A percentile compares a stretch with the other conserved stretches of the same genome.
These are phyloP conservation scores for Debaryomyces fabryi DNA, from an alignment of 1,139 yeast species.

Conservation along the genomic window DNA sequence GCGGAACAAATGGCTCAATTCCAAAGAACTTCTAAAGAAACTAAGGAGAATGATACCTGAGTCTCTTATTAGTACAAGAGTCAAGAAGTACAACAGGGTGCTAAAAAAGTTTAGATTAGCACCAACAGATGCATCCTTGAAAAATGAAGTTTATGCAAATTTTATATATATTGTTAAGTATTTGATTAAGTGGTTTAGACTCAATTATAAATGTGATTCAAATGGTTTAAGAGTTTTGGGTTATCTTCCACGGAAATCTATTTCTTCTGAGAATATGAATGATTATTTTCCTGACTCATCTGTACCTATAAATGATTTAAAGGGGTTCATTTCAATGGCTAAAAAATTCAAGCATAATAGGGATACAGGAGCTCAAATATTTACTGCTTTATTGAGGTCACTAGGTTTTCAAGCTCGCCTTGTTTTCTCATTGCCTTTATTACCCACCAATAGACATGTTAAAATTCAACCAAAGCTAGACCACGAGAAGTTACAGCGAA, in stretches of 20 bases:
- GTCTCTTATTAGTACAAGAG: conserved; percentile 19
- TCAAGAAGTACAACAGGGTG: conserved; percentile 21
- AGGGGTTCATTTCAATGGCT: conserved; percentile 21
- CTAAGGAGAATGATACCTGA: conserved; percentile 33
- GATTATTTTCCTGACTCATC: conserved; percentile 27
- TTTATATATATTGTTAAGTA: conserved; percentile 38
- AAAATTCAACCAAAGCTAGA: conserved; percentile 31
- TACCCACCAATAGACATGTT: conserved; percentile 20
- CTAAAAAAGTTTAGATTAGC: conserved; percentile 9
- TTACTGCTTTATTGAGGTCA: conserved; percentile 34
- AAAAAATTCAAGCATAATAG: conserved; percentile 37
- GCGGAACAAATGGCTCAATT: conserved; percentile 29
- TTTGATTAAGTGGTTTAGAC: conserved; percentile 41
- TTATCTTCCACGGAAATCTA: conserved; percentile 21
- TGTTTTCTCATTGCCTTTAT: conserved; percentile 38
- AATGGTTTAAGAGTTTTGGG: conserved; percentile 42
- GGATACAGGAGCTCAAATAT: conserved; percentile 42
- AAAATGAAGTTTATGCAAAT: conserved; percentile 22
- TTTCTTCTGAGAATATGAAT: conserved; percentile 3
- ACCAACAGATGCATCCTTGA: conserved; percentile 4
- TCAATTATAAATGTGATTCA: conserved; percentile 35
- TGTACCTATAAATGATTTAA: conserved; percentile 16
- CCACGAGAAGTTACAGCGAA: conserved; percentile 22
- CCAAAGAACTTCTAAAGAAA: conserved; percentile 22
- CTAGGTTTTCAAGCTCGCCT: conserved; percentile 38